These are phyloP conservation scores for Cryptococcus maquisensis DNA, from an alignment of 1,284 basidiomycete species.

Conservation along the genomic window DNA sequence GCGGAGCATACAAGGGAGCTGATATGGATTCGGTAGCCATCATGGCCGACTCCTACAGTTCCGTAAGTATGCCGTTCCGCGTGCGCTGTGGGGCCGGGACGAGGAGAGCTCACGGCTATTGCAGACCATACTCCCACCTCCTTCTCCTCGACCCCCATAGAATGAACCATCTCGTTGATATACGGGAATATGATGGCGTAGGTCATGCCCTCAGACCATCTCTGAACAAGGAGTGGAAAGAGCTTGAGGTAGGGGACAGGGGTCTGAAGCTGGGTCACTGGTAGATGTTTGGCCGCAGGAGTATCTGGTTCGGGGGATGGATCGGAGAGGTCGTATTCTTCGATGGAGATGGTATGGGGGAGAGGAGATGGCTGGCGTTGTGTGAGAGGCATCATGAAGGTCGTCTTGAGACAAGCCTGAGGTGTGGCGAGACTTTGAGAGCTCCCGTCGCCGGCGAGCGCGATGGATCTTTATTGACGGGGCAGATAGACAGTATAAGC, in stretches of 20 bases:
- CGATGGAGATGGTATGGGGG: background rate
- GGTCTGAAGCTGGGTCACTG: conserved; percentile 4
- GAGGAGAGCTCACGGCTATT: conserved; percentile 25
- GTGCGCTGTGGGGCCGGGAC: too few relatives aligned
- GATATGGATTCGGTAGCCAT: conserved; percentile 37
- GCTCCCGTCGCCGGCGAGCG: too few relatives aligned
- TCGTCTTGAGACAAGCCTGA: too few relatives aligned
- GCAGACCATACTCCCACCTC: conserved; percentile 37
- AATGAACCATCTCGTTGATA: conserved; percentile 40
- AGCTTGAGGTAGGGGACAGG: conserved; percentile 30
- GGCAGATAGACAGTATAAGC: too few relatives aligned
- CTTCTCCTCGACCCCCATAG: conserved; percentile 35
- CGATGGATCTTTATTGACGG: too few relatives aligned
- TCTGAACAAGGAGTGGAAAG: conserved; percentile 27
- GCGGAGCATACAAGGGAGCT: conserved; percentile 34
- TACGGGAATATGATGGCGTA: conserved; percentile 41
- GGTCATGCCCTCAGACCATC: conserved; percentile 34
- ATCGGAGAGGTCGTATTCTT: background rate
- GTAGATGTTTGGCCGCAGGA: background rate
- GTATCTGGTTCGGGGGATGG: background rate
- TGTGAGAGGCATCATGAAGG: conserved; percentile 6
- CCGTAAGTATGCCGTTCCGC: too few relatives aligned
- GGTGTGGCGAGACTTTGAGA: too few relatives aligned
- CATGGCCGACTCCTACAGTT: conserved; percentile 30
- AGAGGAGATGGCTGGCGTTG: conserved; percentile 7